Evolutionary conservation across 2,329 filamentous ascomycete genomes (phyloP).

Genomic region (Fusarium cicatricum): DNA sequence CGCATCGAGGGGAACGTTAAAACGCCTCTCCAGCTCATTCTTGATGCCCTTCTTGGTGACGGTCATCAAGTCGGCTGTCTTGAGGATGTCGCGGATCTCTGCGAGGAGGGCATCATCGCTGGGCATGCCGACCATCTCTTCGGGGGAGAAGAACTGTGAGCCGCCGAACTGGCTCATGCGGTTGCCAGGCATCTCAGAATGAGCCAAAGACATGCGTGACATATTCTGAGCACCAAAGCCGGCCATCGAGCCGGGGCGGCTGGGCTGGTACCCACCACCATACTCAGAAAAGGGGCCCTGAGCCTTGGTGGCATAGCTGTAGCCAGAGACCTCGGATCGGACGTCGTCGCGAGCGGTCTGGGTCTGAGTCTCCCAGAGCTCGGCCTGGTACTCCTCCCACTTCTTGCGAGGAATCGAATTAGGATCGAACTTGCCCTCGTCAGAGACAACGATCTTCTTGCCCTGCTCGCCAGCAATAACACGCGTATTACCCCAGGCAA

Average conservation of each 20-base stretch:
- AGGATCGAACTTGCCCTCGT: constrained; percentile 98
- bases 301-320: constrained; percentile 91
- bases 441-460: constrained; percentile 89
- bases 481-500: constrained; percentile 99
- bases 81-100: constrained; percentile 93
- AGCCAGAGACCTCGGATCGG: constrained; percentile 88
- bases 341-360: constrained; percentile 84
- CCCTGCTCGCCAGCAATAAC: constrained; percentile 94
- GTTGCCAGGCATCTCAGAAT: constrained; percentile 70
- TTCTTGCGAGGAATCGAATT: constrained; percentile 93
- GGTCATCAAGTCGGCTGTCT: constrained; percentile 93
- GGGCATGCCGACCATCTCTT: constrained; percentile 78
- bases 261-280: constrained; percentile 67
- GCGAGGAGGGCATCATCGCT: constrained; percentile 89
- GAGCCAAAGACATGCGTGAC: constrained; percentile 82
- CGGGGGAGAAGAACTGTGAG: constrained; percentile 66
- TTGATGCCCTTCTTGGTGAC: constrained; percentile 99
- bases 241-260: constrained; percentile 64
- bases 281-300: constrained; percentile 74
- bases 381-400: constrained; percentile 99
- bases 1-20: constrained; percentile 84
- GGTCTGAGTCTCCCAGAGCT: constrained; percentile 95
- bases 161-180: constrained; percentile 69
- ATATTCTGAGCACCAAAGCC: constrained; percentile 55
- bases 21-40: constrained; percentile 87